Percentiles rank a stretch among this genome's conserved stretches.
These are phyloP conservation scores for Boletellus emodensis DNA, from an alignment of 768 basidiomycete genomes.

Conservation along the genomic window DNA sequence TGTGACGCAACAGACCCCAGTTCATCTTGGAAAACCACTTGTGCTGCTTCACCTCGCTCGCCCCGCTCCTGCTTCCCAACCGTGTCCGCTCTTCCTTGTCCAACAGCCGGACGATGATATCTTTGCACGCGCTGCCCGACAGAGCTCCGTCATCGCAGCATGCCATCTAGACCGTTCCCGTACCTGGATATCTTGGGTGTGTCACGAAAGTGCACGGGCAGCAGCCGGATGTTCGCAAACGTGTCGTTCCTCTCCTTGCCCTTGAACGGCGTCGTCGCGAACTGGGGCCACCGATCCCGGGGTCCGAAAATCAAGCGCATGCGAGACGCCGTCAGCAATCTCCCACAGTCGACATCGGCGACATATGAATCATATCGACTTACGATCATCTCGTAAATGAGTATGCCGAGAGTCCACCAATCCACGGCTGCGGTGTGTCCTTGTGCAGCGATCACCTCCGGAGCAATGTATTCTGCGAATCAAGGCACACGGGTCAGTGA, in stretches of 20 bases:
- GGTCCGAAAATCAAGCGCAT: conserved; percentile 27
- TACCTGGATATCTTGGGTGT: conserved; percentile 72
- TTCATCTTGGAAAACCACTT: conserved; percentile 97
- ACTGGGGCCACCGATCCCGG: conserved; percentile 46
- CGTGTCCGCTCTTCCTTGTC: conserved; percentile 90
- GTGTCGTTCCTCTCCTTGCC: conserved; percentile 92
- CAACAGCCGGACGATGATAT: conserved; percentile 79
- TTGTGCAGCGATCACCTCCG: conserved; percentile 94
- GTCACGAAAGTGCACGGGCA: conserved; percentile 85
- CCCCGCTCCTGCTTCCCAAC: conserved; percentile 88
- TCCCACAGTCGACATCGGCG: conserved; percentile 14
- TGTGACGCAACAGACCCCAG: conserved; percentile 94
- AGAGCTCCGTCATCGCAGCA: conserved; percentile 6
- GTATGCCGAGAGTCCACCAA: conserved; percentile 98
- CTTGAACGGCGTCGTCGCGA: conserved; percentile 98
- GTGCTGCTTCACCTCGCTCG: conserved; percentile 98
- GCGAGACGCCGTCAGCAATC: conserved; percentile 27
- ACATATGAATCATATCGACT: conserved; percentile 36
- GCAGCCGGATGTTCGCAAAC: conserved; percentile 89
- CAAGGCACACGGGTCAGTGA: conserved; percentile 16
- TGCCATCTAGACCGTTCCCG: conserved; percentile 27
- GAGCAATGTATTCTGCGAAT: conserved; percentile 90
- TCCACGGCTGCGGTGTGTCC: conserved; percentile 98
- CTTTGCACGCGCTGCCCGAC: conserved; percentile 71
- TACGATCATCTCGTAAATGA: conserved; percentile 99